These are phyloP conservation scores for Monilinia fructigena DNA, from an alignment of 2,329 filamentous ascomycete species.

Conservation along the genomic window DNA sequence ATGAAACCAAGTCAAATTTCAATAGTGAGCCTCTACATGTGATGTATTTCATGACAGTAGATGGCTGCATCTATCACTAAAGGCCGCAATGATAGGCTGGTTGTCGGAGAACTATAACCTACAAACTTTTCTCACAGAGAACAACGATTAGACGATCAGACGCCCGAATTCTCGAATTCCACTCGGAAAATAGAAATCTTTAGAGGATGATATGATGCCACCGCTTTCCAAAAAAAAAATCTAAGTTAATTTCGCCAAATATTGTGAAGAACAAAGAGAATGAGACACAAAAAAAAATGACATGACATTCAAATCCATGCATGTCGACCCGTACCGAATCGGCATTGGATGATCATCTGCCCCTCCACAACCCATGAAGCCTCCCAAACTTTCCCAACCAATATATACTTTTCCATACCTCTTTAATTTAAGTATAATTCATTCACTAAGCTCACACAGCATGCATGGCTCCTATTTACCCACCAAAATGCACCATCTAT, in stretches of 20 bases:
- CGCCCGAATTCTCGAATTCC: neutral
- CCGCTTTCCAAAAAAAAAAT: neutral
- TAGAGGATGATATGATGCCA: neutral
- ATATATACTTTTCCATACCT: slow-evolving; percentile 6
- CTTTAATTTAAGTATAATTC: slow-evolving; percentile 3
- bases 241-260: neutral
- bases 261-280: neutral
- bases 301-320: neutral
- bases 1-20: neutral
- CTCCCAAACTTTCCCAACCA: neutral
- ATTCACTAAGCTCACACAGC: slow-evolving; percentile 10
- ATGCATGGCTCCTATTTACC: neutral
- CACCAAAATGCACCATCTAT: slow-evolving; percentile 16
- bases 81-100: neutral
- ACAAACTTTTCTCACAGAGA: neutral
- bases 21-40: too few relatives aligned
- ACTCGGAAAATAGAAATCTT: neutral
- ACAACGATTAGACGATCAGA: neutral
- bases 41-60: neutral
- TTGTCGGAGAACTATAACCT: neutral
- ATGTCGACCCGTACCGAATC: slow-evolving; percentile 4
- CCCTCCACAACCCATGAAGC: neutral
- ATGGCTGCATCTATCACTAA: neutral
- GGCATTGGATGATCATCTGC: slow-evolving; percentile 10
- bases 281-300: neutral